Base-by-base conservation (phyloP, 495 filamentous ascomycete species). In the Aspergillus bridgeri region DNA sequence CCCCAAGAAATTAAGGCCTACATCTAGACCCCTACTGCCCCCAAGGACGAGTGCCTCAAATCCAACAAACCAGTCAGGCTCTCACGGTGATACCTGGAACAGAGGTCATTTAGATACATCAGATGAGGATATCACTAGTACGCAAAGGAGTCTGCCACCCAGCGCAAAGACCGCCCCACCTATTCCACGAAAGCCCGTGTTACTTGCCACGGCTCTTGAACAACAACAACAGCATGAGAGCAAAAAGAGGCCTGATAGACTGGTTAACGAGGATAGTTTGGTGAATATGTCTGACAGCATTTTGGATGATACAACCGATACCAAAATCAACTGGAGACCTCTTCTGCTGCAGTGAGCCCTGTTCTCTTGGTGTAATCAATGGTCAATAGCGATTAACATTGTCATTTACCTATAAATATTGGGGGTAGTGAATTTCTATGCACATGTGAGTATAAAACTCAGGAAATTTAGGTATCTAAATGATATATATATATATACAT, bases 161-260 rank as follows among this genome's bases (percentile, higher is more conserved):
- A 17, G 13, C 33, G 46, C 44, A 21, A 68, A 60, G 29, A 50
- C 42, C 6, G 64, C 68, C 18, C 72, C 75, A 17, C 64, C 53
- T 5, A 60, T 76, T 18, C 73, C 73, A 33, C 68, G 67, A 27
- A 76, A 76, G 47, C 73, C 73, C 0, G 44, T 67, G 8, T 69
- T 68, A 5, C 57, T 74, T 7, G 66, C 57, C 48, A 33, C 24
- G 25, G 21, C 48, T 17, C 19, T 29, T 20, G 9, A 11, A 43
- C 29, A 42, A 4, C 23, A 11, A 43, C 29, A 42, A 4, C 23
- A 47, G 19, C 42, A 38, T 1, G 33, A 13, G 33, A 4, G 11
- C 33, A 38, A 38, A 13, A 38, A 15, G 8, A 15, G 13, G 33
- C 13, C n/a, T n/a, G n/a, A n/a, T n/a, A n/a, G n/a, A n/a, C n/a